Conservation (phyloP, 768 basidiomycete genomes). For the Termitomyces sp. region DNA sequence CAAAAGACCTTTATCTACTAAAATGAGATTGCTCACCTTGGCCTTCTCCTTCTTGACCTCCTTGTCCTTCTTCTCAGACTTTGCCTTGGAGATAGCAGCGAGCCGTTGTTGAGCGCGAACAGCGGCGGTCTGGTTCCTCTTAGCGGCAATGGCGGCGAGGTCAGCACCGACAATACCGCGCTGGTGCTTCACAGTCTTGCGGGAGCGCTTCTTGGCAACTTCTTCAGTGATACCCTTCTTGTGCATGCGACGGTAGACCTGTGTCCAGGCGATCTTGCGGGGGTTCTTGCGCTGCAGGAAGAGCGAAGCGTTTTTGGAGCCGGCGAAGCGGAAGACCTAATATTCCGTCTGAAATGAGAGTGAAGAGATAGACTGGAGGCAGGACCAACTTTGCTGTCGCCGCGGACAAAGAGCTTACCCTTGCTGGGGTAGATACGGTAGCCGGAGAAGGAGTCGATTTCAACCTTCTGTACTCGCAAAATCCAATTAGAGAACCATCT, state of each 20-base stretch:
- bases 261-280: constrained; percentile 98
- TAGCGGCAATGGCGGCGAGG: constrained; percentile 84
- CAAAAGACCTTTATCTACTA: not conserved
- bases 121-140: constrained; percentile 87
- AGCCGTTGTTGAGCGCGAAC: constrained; percentile 75
- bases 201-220: constrained; percentile 97
- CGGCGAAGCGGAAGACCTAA: constrained; percentile 93
- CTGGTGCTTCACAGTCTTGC: constrained; percentile 95
- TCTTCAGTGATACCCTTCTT: constrained; percentile 99
- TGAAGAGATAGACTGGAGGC: not conserved
- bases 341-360: not conserved
- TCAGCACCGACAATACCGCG: constrained; percentile 98
- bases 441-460: constrained; percentile 97
- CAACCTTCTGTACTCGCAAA: constrained; percentile 73
- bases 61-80: constrained; percentile 96
- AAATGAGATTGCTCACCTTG: constrained; percentile 46
- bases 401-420: constrained; percentile 93
- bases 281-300: constrained; percentile 99
- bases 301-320: constrained; percentile 90
- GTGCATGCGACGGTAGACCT: constrained; percentile 93
- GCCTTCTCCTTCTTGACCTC: constrained; percentile 90
- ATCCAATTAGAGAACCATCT: constrained; percentile 11
- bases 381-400: constrained; percentile 84
- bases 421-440: constrained; percentile 97
- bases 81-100: constrained; percentile 88